phyloP scores from a whole-genome alignment of 768 basidiomycete species.

The Sporobolomyces roseus region DNA sequence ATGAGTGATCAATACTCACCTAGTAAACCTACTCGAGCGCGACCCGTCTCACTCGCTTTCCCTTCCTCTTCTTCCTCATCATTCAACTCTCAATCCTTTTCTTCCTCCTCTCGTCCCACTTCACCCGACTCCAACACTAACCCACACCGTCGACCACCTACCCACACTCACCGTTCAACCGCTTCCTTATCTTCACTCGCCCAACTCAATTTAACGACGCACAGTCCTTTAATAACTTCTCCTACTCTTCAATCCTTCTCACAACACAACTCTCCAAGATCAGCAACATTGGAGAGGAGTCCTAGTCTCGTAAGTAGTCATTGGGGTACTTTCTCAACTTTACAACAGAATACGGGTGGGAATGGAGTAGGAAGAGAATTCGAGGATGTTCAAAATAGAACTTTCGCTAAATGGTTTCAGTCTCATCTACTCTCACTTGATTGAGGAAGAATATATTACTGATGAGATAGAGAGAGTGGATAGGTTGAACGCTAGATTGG shows the following conservation, averaged over 20 bases:
- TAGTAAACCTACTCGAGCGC: background rate
- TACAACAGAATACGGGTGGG: background rate
- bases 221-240: background rate
- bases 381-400: slow-evolving; percentile 64
- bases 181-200: slow-evolving; percentile 22
- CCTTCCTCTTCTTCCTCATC: slow-evolving; percentile 1
- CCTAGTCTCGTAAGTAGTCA: slow-evolving; percentile 4
- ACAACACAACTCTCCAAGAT: too few species aligned
- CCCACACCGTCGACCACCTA: background rate
- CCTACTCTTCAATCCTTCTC: background rate
- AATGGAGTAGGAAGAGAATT: slow-evolving; percentile 14
- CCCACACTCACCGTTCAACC: slow-evolving; percentile 3
- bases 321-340: slow-evolving; percentile 14
- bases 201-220: slow-evolving; percentile 15
- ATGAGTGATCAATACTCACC: background rate
- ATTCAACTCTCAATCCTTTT: too few species aligned
- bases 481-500: slow-evolving; percentile 91
- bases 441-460: background rate
- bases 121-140: background rate
- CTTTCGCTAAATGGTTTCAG: slow-evolving; percentile 83
- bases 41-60: slow-evolving; percentile 7
- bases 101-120: background rate
- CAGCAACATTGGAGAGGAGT: background rate
- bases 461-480: background rate
- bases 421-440: background rate